phyloP scores from a whole-genome alignment of 306 rosid species.

The Mimosa bimucronata region DNA sequence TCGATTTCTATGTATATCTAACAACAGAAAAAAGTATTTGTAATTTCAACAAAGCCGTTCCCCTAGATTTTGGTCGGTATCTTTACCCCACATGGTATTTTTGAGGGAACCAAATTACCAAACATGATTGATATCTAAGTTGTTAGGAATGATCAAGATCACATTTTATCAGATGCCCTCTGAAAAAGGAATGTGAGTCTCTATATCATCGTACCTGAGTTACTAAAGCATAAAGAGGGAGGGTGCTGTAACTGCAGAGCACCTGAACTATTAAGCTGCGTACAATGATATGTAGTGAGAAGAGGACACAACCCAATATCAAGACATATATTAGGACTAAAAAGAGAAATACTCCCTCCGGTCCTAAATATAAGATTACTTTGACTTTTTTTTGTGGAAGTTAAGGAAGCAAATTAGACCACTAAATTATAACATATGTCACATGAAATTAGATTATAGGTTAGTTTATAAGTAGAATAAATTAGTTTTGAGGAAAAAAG shows the following conservation, averaged over 20 bases:
- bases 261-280: conserved; percentile 86
- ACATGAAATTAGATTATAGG: too few relatives aligned
- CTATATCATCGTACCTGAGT: conserved; percentile 62
- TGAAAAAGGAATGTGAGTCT: not conserved
- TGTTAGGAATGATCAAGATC: not conserved
- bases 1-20: not conserved
- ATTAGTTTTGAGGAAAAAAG: too few relatives aligned
- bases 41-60: not conserved
- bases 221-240: conserved; percentile 75
- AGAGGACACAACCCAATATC: conserved; percentile 16
- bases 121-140: not conserved
- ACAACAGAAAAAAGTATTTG: not conserved
- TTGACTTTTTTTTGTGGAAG: too few relatives aligned
- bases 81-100: not conserved
- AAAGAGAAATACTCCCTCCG: too few relatives aligned
- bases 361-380: too few relatives aligned
- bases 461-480: too few relatives aligned
- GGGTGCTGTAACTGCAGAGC: conserved; percentile 88
- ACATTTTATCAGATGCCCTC: not conserved
- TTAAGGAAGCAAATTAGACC: too few relatives aligned
- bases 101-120: too few relatives aligned
- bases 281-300: conserved; percentile 34
- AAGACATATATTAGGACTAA: conserved; percentile 24
- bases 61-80: not conserved
- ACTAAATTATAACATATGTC: too few relatives aligned